Percentiles rank a stretch among this genome's conserved stretches.
Conservation (phyloP, 1,139 yeast genomes). For the Barnettozyma hawaiiensis region DNA sequence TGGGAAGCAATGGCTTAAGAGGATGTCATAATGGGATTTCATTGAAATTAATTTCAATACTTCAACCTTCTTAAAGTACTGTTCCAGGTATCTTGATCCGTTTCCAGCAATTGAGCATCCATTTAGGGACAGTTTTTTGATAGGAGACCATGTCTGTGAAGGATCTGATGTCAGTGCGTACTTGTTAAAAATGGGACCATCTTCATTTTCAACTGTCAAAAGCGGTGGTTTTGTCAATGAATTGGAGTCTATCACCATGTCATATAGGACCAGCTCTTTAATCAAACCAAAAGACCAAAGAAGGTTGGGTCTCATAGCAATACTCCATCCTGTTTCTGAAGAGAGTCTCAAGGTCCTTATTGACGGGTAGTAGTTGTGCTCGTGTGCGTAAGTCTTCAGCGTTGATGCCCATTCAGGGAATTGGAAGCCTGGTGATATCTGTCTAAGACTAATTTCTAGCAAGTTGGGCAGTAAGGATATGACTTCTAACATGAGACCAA, state of each 20-base stretch:
- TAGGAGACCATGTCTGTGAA: constrained; percentile 27
- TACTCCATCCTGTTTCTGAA: constrained; percentile 46
- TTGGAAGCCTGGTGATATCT: constrained; percentile 47
- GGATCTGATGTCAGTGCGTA: constrained; percentile 17
- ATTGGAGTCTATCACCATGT: constrained; percentile 43
- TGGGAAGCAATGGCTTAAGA: constrained; percentile 44
- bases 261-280: constrained; percentile 38
- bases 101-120: constrained; percentile 33
- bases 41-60: constrained; percentile 36
- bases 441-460: constrained; percentile 32
- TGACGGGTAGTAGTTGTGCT: constrained; percentile 24
- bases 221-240: constrained; percentile 30
- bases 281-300: constrained; percentile 41
- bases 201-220: constrained; percentile 21
- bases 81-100: constrained; percentile 29
- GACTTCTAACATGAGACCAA: constrained; percentile 34
- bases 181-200: constrained; percentile 19
- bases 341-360: constrained; percentile 26
- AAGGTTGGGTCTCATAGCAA: constrained; percentile 39
- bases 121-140: constrained; percentile 26
- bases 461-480: constrained; percentile 34
- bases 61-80: constrained; percentile 36
- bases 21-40: constrained; percentile 40
- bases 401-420: constrained; percentile 37
- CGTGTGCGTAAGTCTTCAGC: constrained; percentile 23